A percentile compares a stretch with the other conserved stretches of the same genome.
phyloP scores from a whole-genome alignment of 352 stramenopile species.

The Achlya hypogyna region DNA sequence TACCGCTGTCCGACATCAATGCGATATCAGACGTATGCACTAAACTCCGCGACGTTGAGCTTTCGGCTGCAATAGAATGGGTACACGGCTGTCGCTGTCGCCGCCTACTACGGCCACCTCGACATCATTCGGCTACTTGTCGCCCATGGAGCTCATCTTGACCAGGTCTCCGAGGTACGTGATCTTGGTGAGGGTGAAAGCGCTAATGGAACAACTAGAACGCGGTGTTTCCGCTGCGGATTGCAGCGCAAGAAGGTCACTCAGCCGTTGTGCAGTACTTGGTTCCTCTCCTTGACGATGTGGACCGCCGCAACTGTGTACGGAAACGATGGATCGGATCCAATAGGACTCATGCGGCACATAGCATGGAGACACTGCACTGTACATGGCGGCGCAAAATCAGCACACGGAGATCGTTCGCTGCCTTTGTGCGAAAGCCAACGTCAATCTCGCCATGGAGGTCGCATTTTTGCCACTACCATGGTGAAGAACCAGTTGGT shows the following conservation, averaged over 20 bases:
- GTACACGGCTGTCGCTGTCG: not conserved
- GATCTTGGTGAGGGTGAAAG: not conserved
- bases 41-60: not conserved
- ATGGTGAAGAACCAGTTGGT: not conserved
- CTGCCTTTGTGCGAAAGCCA: not conserved
- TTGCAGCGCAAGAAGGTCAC: constrained; percentile 2
- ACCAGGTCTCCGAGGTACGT: not conserved
- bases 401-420: not conserved
- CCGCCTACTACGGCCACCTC: not conserved
- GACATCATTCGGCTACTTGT: not conserved
- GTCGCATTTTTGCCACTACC: too few relatives aligned
- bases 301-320: constrained; percentile 4
- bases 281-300: not conserved
- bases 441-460: constrained; percentile 2
- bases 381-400: constrained; percentile 5
- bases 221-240: not conserved
- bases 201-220: not conserved
- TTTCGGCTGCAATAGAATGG: not conserved
- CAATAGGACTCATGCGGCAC: not conserved
- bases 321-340: not conserved
- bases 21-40: not conserved
- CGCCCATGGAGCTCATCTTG: not conserved
- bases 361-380: not conserved
- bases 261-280: not conserved
- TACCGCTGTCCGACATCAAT: not conserved